Conservation (phyloP, 768 basidiomycete genomes). For the Suillus tomentosus region DNA sequence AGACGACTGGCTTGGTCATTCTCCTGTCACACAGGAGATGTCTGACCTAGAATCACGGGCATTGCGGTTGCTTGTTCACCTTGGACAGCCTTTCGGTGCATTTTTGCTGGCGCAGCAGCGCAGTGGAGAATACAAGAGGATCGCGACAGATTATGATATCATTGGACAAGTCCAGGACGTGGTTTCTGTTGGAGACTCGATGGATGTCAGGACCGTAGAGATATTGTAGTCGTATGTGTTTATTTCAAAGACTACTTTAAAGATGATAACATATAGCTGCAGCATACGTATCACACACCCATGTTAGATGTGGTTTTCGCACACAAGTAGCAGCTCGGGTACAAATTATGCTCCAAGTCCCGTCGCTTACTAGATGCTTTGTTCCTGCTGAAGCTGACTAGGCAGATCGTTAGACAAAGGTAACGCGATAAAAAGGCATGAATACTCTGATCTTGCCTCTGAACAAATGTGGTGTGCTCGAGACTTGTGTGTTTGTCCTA, state of each 20-base stretch:
- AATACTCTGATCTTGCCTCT: too few species aligned
- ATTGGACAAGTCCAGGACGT: background rate
- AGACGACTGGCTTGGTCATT: background rate
- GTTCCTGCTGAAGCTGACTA: too few species aligned
- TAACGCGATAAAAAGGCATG: too few species aligned
- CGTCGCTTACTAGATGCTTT: too few species aligned
- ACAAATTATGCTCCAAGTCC: too few species aligned
- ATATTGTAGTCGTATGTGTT: background rate
- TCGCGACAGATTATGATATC: background rate
- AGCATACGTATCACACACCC: background rate
- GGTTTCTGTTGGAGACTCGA: background rate
- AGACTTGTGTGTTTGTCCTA: too few species aligned
- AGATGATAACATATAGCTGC: background rate
- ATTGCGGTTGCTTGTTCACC: background rate
- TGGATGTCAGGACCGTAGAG: background rate
- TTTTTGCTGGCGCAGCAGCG: background rate
- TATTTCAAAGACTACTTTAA: background rate
- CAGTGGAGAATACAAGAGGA: background rate
- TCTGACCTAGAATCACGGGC: background rate
- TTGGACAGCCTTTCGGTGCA: background rate
- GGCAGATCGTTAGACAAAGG: too few species aligned
- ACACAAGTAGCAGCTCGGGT: too few species aligned
- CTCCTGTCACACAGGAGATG: background rate
- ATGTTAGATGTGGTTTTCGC: too few species aligned
- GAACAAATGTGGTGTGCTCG: too few species aligned